Evolutionary conservation across 2,329 filamentous ascomycete species (phyloP), one percentile per base, ranked within the genome.

Genomic region (Apiospora rasikravindrae): DNA sequence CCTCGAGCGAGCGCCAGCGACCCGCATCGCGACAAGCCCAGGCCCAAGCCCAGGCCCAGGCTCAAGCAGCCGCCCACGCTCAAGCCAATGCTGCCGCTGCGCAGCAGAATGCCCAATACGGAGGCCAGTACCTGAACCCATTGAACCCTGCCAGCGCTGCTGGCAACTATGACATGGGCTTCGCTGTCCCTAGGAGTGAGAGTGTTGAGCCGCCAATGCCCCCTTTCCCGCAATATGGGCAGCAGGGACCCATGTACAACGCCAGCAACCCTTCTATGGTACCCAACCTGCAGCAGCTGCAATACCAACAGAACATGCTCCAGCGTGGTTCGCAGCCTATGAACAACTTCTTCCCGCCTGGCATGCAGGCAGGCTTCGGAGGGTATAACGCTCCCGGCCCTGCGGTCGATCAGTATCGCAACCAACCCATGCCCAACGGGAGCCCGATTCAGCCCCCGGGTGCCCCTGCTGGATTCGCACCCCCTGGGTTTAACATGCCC

Each of bases 231-330:
- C 78, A 84, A 29, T 90, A 86, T 73, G 83, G 85, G 70, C 83
- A 85, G 26, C 88, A 88, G 77, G 83, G 82, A 66, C 82, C 86
- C 64, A 86, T 90, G 83, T 91, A 86, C 80, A 85, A 84, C 71
- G 80, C 82, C 7, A 78, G 83, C 40, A 84, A 83, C 75, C 82
- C 83, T 40, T 82, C 86, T 51, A 84, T 89, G 74, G 78, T 82
- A 40, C 84, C 87, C 64, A 85, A 83, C 75, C 79, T 90, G 73
- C 86, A 88, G 77, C 88, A 87, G 75, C 78, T 90, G 75, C 88
- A 89, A 74, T 91, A 88, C 77, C 89, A 90, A 78, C 89, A 90
- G 78, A 84, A 79, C 77, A 85, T 91, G 83, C 84, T 91, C 80
- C 84, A 84, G 67, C 85, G 89, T 24, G 86, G 84, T 11, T 82